These are phyloP conservation scores for Elsinoe fawcettii DNA, from an alignment of 2,329 filamentous ascomycete genomes.

Conservation along the genomic window DNA sequence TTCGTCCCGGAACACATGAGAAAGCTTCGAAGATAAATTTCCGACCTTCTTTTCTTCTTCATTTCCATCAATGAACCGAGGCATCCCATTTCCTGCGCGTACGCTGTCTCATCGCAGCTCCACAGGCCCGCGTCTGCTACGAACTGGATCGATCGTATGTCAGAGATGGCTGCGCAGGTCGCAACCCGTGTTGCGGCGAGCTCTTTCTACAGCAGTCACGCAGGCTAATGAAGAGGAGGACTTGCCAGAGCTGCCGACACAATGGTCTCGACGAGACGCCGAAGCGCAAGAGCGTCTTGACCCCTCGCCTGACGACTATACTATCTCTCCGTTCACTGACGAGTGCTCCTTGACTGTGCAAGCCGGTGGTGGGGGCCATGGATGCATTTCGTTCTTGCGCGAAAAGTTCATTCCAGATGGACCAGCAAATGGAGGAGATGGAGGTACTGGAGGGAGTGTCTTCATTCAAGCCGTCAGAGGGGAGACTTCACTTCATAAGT, in stretches of 20 bases:
- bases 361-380: slow-evolving; percentile 76
- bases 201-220: slow-evolving; percentile 2
- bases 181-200: not conserved
- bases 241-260: not conserved
- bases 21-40: not conserved
- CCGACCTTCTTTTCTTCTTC: slow-evolving; percentile 5
- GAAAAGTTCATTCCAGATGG: slow-evolving; percentile 86
- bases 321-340: slow-evolving; percentile 76
- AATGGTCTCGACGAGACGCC: slow-evolving; percentile 6
- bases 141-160: not conserved
- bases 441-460: slow-evolving; percentile 81
- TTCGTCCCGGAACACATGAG: not conserved
- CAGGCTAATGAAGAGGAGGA: slow-evolving; percentile 9
- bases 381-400: slow-evolving; percentile 87
- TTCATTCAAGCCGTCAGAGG: slow-evolving; percentile 90
- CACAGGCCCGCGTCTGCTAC: not conserved
- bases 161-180: not conserved
- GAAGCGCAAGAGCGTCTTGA: slow-evolving; percentile 51
- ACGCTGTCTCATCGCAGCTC: not conserved
- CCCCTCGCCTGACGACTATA: slow-evolving; percentile 76
- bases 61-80: slow-evolving; percentile 5
- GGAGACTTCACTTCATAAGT: slow-evolving; percentile 87
- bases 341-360: slow-evolving; percentile 69
- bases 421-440: slow-evolving; percentile 89
- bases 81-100: not conserved